phyloP scores from a whole-genome alignment of 1,284 basidiomycete species.

The Cryptococcus depauperatus region DNA sequence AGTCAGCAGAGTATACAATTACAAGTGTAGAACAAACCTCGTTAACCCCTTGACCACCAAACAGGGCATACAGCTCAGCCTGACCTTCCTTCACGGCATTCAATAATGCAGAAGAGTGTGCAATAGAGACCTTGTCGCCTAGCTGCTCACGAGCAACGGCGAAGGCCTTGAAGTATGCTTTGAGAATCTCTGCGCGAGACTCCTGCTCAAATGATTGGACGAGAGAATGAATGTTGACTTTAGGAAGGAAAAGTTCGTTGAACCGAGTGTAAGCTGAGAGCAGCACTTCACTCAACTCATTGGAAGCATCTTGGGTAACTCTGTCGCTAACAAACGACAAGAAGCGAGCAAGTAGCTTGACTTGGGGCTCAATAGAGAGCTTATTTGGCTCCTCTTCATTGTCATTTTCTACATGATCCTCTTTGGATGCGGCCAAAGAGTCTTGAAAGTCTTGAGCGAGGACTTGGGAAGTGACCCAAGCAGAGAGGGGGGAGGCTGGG shows the following conservation, averaged over 20 bases:
- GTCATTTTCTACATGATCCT: conserved; percentile 39
- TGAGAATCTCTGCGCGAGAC: conserved; percentile 65
- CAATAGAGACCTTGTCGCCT: conserved; percentile 54
- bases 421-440: conserved; percentile 42
- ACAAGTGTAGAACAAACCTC: conserved; percentile 51
- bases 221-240: conserved; percentile 59
- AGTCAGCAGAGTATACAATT: conserved; percentile 13
- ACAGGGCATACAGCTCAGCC: conserved; percentile 82
- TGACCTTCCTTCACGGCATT: conserved; percentile 59
- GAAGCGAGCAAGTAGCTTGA: conserved; percentile 73
- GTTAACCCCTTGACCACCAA: conserved; percentile 98
- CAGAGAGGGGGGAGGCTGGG: conserved; percentile 60
- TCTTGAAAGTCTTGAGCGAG: conserved; percentile 76
- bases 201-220: conserved; percentile 67
- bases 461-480: conserved; percentile 79
- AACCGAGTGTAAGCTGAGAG: conserved; percentile 67
- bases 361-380: conserved; percentile 51
- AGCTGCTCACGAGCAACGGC: conserved; percentile 60
- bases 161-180: conserved; percentile 72
- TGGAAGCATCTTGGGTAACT: conserved; percentile 51
- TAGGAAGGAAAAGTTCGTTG: conserved; percentile 64
- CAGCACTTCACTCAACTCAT: conserved; percentile 61
- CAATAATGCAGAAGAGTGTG: conserved; percentile 67
- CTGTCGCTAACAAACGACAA: conserved; percentile 62
- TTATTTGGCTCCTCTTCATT: conserved; percentile 35